Evolutionary conservation across 441 rosid genomes (phyloP), one percentile per base, ranked within the genome.

Genomic region (Omphalea diandra): DNA sequence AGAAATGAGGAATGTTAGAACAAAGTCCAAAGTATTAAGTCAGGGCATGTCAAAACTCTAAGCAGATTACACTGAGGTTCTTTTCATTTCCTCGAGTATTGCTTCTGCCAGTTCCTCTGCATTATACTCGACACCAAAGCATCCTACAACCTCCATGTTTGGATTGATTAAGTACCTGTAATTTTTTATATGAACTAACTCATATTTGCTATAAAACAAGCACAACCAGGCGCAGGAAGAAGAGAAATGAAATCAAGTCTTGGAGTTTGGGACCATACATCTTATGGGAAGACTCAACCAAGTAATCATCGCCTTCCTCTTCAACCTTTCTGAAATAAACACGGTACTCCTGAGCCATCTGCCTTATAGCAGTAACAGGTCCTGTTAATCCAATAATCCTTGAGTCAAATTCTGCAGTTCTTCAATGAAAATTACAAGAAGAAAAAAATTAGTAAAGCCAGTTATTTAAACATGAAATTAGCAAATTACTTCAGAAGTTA

Each of bases 271-370:
- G 64, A 41, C 83, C n/a, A 77, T 81, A 94, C 98, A 86, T 86
- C 74, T 81, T 83, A 83, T 94, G 95, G 35, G 91, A 87, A 60
- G 87, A 81, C 75, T 89, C 97, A 0, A 94, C 83, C 36, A 91
- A 92, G 75, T 94, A 94, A 79, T 94, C 98, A 40, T 82, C 93
- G 40, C 87, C 92, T 44, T 94, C 97, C 79, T 90, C 97, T 75
- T 90, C 89, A 47, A 90, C 81, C 82, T 91, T 91, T 79, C 80
- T 86, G 81, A 88, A 94, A 74, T 56, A 91, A 49, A 90, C 85
- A 31, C 94, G 92, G 73, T 88, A 94, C 72, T 90, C 96, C 72
- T 86, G 95, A 0, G 94, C 93, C 89, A 91, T 88, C 80, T 90
- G 97, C 77, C 95, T 87, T 67, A 83, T 63, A 38, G 98, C 88